Evolutionary conservation across 2,329 filamentous ascomycete species (phyloP).

Genomic region (Ascocoryne sarcoides): DNA sequence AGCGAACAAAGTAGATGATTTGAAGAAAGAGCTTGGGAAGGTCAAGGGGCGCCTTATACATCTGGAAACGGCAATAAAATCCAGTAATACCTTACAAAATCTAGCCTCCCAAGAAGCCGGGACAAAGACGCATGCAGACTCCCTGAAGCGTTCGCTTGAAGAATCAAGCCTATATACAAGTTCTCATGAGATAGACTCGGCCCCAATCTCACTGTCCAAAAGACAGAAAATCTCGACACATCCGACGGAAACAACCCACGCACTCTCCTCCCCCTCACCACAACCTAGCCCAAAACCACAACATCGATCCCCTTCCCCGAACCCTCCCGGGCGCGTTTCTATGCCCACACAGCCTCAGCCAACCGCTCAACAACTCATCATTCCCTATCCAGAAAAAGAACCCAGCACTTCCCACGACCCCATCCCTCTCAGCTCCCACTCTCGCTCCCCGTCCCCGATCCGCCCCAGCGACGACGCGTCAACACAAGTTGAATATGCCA

Average conservation of each 20-base stretch:
- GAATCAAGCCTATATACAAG: too few species aligned
- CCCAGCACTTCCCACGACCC: background rate
- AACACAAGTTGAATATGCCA: too few species aligned
- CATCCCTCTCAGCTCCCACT: background rate
- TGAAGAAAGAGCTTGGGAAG: conserved; percentile 19
- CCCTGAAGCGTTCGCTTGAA: background rate
- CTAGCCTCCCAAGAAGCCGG: too few species aligned
- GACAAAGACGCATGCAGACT: background rate
- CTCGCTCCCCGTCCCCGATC: too few species aligned
- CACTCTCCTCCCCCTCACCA: too few species aligned
- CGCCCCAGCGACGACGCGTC: too few species aligned
- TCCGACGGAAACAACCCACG: too few species aligned
- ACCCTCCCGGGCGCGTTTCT: background rate
- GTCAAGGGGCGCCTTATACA: conserved; percentile 14
- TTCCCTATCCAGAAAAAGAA: background rate
- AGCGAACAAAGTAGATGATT: conserved; percentile 19
- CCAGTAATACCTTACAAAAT: background rate
- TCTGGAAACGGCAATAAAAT: conserved; percentile 6
- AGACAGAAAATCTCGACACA: too few species aligned
- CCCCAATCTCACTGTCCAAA: too few species aligned
- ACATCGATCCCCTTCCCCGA: background rate
- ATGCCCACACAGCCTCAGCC: background rate
- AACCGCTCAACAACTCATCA: background rate
- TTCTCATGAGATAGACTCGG: too few species aligned
- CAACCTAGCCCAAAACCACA: background rate